Conservation (phyloP, 257 asterid species). For the Nemophila menziesii region DNA sequence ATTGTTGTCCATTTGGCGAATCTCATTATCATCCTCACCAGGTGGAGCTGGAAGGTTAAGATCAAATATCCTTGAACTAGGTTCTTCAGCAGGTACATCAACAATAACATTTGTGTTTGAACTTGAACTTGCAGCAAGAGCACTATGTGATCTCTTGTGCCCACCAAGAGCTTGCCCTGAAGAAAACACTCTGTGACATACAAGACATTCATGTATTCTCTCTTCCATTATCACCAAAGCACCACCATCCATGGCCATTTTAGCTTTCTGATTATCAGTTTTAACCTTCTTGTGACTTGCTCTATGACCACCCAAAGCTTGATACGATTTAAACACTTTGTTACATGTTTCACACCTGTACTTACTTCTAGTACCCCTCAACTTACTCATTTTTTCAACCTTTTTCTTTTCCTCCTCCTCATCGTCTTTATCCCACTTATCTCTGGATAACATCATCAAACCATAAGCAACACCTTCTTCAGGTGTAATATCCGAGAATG, state of each 20-base stretch:
- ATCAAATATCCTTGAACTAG: conserved; percentile 44
- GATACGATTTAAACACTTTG: conserved; percentile 61
- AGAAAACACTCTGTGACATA: conserved; percentile 57
- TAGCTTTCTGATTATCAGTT: conserved; percentile 1
- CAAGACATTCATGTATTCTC: conserved; percentile 65
- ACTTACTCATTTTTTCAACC: conserved; percentile 17
- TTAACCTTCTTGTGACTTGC: conserved; percentile 79
- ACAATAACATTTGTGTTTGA: no score
- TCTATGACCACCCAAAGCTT: conserved; percentile 89
- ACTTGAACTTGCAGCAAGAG: conserved; percentile 24
- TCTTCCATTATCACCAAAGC: conserved; percentile 16
- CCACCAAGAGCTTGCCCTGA: conserved; percentile 97
- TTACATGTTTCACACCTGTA: conserved; percentile 71
- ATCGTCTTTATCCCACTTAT: conserved; percentile 33
- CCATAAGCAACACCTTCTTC: conserved; percentile 79
- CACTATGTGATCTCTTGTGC: conserved; percentile 66
- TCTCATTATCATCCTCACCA: conserved; percentile 40
- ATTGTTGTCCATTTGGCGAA: conserved; percentile 43
- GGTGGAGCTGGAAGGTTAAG: conserved; percentile 79
- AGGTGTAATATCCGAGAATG: conserved; percentile 51
- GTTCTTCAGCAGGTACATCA: conserved; percentile 2
- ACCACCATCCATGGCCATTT: conserved; percentile 1
- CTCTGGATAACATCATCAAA: conserved; percentile 71
- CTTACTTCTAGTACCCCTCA: conserved; percentile 31
- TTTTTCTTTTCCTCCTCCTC: conserved; percentile 10